Evolutionary conservation across 495 filamentous ascomycete species (phyloP).

Genomic region (Podospora didyma): DNA sequence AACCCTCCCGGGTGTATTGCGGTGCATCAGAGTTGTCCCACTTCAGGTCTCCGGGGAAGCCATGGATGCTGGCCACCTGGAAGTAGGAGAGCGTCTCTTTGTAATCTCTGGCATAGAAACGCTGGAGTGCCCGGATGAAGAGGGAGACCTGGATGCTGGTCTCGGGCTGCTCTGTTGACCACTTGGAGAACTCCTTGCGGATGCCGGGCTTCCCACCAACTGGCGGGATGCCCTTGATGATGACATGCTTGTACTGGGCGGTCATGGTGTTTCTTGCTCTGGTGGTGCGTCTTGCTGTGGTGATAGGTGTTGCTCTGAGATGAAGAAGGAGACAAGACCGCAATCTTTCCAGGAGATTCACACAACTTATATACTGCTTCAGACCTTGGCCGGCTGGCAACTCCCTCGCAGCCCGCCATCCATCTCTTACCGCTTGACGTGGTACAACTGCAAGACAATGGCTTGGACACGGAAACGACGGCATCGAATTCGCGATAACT

Average conservation of each 20-base stretch:
- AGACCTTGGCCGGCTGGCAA: too few relatives aligned
- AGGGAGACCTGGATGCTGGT: not conserved
- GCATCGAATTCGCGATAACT: too few relatives aligned
- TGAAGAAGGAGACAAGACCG: too few relatives aligned
- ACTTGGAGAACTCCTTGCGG: conserved; percentile 1
- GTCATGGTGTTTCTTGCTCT: not conserved
- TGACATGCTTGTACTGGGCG: not conserved
- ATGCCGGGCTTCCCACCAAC: not conserved
- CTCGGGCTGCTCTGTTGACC: not conserved
- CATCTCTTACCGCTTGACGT: too few relatives aligned
- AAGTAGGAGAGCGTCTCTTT: not conserved
- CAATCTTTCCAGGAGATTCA: too few relatives aligned
- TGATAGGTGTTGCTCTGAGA: not conserved
- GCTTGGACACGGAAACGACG: too few relatives aligned
- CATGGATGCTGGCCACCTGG: conserved; percentile 5
- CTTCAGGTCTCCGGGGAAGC: not conserved
- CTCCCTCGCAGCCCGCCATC: too few relatives aligned
- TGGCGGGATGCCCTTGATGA: not conserved
- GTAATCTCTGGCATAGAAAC: not conserved
- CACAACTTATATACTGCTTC: too few relatives aligned
- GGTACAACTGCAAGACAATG: too few relatives aligned
- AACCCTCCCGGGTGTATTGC: not conserved
- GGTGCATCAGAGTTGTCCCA: not conserved
- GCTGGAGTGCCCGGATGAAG: conserved; percentile 8
- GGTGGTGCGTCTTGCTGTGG: too few relatives aligned